Base-by-base conservation (phyloP, 2,329 filamentous ascomycete genomes). In the Ceratocystis colombiana region DNA sequence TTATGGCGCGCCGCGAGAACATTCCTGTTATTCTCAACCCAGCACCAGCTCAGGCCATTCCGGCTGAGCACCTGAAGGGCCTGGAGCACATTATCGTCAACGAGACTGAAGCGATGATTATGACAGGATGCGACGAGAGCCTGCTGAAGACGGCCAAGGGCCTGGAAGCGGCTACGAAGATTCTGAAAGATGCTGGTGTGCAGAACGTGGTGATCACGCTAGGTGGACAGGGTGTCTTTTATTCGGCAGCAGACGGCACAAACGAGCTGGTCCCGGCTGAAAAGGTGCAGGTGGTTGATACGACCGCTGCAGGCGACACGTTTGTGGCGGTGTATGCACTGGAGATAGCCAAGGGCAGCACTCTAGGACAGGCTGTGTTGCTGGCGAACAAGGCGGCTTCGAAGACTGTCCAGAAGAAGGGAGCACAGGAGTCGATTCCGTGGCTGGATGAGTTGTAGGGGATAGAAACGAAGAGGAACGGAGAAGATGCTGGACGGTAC, bases 281-380 rank as follows among this genome's bases (percentile, higher is more conserved):
- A 69, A 78, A 74, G 70, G 72, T 76, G 5, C 78, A 86, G n/a
- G 87, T 90, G 0, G 79, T 89, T 1, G 88, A 90, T 73, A 90
- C 87, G 0, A 90, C 88, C 6, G 87, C 84, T 1, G 88, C 88
- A 8, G 88, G 88, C 0, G 88, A 90, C 74, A 89, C 88, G 0
- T 90, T 89, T 72, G 84, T 88, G 1, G 88, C 88, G 1, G 85
- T 82, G 1, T 88, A 89, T 73, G 84, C 86, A 10, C 48, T 67
- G 63, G 68, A 65, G 41, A 41, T 69, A 7, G 28, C 64, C 37
- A 62, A 63, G 46, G 66, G 64, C 3, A 68, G 66, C 28, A 53
- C 46, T 20, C 61, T 64, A 7, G 59, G 55, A 8, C 37, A 64
- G 5, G 65, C 67, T 17, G 64, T 69, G 41, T 20, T 59, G 33